Evolutionary conservation across 768 basidiomycete genomes (phyloP).

Genomic region (Boletus sensibilis): DNA sequence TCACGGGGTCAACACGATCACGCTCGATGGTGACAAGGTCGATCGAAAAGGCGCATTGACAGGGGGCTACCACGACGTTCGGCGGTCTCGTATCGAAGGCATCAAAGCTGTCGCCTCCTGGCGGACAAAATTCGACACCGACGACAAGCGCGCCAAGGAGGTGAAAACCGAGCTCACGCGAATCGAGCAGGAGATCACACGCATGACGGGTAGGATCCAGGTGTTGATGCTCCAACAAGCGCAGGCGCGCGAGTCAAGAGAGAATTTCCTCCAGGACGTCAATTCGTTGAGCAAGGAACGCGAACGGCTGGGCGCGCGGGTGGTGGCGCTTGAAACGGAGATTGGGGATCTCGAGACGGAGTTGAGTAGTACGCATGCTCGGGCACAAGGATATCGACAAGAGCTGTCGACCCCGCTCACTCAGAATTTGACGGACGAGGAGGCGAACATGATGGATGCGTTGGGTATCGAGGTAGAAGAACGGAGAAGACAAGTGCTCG

Average conservation of each 20-base stretch:
- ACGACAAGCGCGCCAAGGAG: constrained; percentile 63
- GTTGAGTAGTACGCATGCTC: constrained; percentile 56
- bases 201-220: constrained; percentile 68
- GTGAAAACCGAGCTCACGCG: constrained; percentile 67
- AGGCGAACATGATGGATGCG: constrained; percentile 60
- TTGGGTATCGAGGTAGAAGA: constrained; percentile 77
- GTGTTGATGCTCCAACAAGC: constrained; percentile 67
- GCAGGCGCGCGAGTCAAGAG: constrained; percentile 66
- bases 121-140: constrained; percentile 67
- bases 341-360: constrained; percentile 74
- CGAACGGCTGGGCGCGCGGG: constrained; percentile 62
- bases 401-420: constrained; percentile 78
- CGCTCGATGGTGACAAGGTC: constrained; percentile 95
- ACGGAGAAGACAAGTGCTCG: constrained; percentile 66
- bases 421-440: constrained; percentile 69
- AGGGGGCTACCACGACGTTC: constrained; percentile 93
- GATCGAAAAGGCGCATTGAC: constrained; percentile 95
- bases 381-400: constrained; percentile 58
- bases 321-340: constrained; percentile 63
- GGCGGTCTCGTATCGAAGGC: constrained; percentile 85
- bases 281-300: constrained; percentile 60
- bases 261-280: constrained; percentile 63
- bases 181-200: constrained; percentile 87
- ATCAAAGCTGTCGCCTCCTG: constrained; percentile 76
- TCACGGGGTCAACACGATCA: constrained; percentile 95